phyloP scores from a whole-genome alignment of 495 filamentous ascomycete genomes.

The Massariosphaeria phaeospora region DNA sequence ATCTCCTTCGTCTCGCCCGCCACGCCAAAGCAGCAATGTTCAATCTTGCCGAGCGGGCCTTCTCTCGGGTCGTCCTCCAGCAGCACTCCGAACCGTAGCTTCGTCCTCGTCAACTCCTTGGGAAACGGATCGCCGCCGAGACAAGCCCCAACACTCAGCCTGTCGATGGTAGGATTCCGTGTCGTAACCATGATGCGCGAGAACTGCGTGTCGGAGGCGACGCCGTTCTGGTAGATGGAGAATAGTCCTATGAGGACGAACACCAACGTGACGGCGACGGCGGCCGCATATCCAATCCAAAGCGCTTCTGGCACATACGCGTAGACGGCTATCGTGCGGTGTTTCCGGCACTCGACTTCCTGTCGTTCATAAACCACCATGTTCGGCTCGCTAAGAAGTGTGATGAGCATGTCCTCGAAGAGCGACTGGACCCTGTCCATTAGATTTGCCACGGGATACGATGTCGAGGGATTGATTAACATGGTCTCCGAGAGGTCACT shows the following conservation, averaged over 20 bases:
- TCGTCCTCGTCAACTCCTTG: constrained; percentile 36
- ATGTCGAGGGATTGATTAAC: constrained; percentile 34
- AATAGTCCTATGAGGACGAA: constrained; percentile 37
- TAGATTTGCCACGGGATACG: constrained; percentile 34
- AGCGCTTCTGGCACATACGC: constrained; percentile 35
- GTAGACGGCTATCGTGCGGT: constrained; percentile 36
- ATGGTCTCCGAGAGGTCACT: constrained; percentile 38
- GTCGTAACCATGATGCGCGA: constrained; percentile 45
- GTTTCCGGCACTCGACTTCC: constrained; percentile 29
- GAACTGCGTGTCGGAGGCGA: constrained; percentile 41
- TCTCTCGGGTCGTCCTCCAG: constrained; percentile 28
- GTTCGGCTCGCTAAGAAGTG: constrained; percentile 38
- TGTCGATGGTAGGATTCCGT: constrained; percentile 41
- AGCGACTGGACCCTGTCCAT: constrained; percentile 27
- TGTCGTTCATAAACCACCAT: constrained; percentile 33
- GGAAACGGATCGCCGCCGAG: constrained; percentile 43
- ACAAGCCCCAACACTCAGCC: constrained; percentile 40
- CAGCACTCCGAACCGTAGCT: constrained; percentile 40
- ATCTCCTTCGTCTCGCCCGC: constrained; percentile 29
- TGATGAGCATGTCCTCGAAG: constrained; percentile 42
- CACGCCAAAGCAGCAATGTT: constrained; percentile 30
- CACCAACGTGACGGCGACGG: constrained; percentile 31
- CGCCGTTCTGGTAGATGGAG: constrained; percentile 38
- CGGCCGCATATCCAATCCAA: constrained; percentile 43
- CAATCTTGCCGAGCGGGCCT: constrained; percentile 23